Evolutionary conservation across 257 asterid genomes (phyloP).

Genomic region (Solanum lycopersicoides): DNA sequence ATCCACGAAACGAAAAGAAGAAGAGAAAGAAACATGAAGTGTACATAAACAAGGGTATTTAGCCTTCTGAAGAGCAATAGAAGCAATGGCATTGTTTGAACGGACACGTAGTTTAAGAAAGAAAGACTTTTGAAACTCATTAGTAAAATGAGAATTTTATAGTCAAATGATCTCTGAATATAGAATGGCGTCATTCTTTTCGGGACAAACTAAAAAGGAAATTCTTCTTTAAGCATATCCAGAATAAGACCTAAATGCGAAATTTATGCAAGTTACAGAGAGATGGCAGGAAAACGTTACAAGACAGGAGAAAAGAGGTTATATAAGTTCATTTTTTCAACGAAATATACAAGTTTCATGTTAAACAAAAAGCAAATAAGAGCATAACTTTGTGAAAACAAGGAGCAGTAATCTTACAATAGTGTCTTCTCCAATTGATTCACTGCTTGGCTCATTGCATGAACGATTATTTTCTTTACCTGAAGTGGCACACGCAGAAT

Average conservation of each 20-base stretch:
- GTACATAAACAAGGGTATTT: not conserved
- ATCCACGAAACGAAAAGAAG: not conserved
- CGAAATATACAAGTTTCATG: not conserved
- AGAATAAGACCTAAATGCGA: not conserved
- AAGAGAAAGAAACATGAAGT: not conserved
- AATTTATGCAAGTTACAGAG: not conserved
- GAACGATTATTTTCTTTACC: constrained; percentile 11
- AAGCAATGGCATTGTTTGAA: not conserved
- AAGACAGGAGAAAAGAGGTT: not conserved
- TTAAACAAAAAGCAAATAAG: not conserved
- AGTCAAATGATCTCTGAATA: not conserved
- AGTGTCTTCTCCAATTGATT: not conserved
- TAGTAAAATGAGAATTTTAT: not conserved
- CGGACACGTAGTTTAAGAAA: not conserved
- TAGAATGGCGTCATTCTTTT: not conserved
- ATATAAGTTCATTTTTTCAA: not conserved
- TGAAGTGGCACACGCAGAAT: not conserved
- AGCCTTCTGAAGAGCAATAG: not conserved
- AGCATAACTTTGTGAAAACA: not conserved
- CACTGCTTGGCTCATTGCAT: constrained; percentile 6
- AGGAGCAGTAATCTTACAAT: constrained; percentile 3
- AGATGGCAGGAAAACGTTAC: not conserved
- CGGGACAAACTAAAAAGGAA: not conserved
- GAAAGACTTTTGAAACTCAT: not conserved
- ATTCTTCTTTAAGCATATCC: not conserved